phyloP scores from a whole-genome alignment of 2,329 filamentous ascomycete genomes.

The Venturia asperata region DNA sequence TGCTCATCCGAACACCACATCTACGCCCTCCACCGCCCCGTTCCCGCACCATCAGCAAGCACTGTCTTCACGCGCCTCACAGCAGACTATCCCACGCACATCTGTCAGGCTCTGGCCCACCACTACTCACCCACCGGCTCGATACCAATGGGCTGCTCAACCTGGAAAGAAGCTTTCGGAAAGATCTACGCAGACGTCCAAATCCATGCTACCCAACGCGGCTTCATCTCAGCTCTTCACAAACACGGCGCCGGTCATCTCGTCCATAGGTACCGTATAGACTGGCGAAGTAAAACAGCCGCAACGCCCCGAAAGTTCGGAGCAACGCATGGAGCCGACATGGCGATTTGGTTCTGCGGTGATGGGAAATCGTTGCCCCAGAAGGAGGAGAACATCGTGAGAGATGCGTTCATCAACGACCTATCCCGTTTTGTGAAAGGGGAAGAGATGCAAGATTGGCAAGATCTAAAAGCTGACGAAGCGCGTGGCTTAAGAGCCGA shows the following conservation, averaged over 20 bases:
- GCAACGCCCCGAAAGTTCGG: slow-evolving; percentile 41
- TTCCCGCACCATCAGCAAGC: slow-evolving; percentile 34
- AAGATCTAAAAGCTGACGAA: slow-evolving; percentile 17
- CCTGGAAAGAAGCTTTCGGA: slow-evolving; percentile 49
- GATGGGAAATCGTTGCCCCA: slow-evolving; percentile 37
- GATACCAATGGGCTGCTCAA: slow-evolving; percentile 35
- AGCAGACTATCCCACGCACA: slow-evolving; percentile 45
- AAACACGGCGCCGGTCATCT: slow-evolving; percentile 39
- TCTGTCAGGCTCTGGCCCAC: slow-evolving; percentile 39
- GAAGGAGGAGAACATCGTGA: slow-evolving; percentile 40
- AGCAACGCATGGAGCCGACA: slow-evolving; percentile 49
- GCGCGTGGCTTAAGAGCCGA: slow-evolving; percentile 39
- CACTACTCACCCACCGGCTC: slow-evolving; percentile 38
- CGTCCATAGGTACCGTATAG: slow-evolving; percentile 47
- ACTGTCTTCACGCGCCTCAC: slow-evolving; percentile 40
- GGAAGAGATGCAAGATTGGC: slow-evolving; percentile 27
- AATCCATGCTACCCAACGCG: slow-evolving; percentile 47
- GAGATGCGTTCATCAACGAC: slow-evolving; percentile 32
- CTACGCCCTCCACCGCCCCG: slow-evolving; percentile 46
- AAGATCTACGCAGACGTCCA: slow-evolving; percentile 51
- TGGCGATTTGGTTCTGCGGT: slow-evolving; percentile 51
- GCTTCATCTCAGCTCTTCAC: slow-evolving; percentile 42
- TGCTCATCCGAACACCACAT: slow-evolving; percentile 47
- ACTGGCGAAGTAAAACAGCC: slow-evolving; percentile 45
- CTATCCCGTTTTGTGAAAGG: slow-evolving; percentile 38